phyloP scores from a whole-genome alignment of 2,329 filamentous ascomycete species.

The Fulvia fulva region DNA sequence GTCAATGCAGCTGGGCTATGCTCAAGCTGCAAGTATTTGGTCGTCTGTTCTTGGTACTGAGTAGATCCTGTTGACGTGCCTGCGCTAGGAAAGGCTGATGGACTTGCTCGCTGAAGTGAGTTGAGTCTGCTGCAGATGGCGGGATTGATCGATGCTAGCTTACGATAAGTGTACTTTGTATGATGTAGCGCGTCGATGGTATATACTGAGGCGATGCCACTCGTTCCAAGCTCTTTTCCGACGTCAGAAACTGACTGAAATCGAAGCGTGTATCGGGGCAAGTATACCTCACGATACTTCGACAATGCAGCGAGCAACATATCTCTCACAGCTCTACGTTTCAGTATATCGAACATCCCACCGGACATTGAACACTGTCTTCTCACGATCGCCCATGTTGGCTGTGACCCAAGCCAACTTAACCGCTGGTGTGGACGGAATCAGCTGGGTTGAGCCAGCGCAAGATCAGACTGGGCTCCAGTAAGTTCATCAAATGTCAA shows the following conservation, averaged over 20 bases:
- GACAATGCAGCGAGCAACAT: neutral
- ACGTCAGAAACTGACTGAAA: neutral
- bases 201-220: neutral
- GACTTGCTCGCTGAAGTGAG: neutral
- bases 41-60: neutral
- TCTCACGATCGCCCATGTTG: slow-evolving; percentile 8
- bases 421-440: slow-evolving; percentile 5
- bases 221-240: neutral
- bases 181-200: neutral
- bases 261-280: neutral
- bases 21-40: neutral
- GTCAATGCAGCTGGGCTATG: neutral
- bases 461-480: neutral
- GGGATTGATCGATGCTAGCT: neutral
- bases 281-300: neutral
- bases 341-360: neutral
- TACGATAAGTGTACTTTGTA: neutral
- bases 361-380: slow-evolving; percentile 9
- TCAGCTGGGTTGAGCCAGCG: neutral
- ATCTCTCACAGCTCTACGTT: neutral
- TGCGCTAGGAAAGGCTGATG: neutral
- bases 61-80: neutral
- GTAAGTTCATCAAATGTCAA: neutral
- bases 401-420: slow-evolving; percentile 8
- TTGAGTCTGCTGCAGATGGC: neutral